These are phyloP conservation scores for Diaporthe sp. DNA, from an alignment of 2,329 filamentous ascomycete genomes.

Conservation along the genomic window DNA sequence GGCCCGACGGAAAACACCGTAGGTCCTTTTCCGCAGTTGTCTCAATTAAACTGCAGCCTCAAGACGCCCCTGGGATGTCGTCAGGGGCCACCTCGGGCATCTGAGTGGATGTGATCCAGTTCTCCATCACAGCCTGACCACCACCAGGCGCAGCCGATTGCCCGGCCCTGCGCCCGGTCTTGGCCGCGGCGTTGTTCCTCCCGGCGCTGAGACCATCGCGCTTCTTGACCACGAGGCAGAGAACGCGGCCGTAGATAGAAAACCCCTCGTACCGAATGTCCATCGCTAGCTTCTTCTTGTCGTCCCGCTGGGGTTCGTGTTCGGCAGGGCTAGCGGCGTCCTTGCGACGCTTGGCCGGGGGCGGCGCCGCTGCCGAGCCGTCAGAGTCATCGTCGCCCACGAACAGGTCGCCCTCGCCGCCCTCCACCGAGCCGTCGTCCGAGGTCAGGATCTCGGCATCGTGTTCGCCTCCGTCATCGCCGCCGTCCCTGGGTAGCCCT, in stretches of 20 bases:
- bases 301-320: constrained; percentile 62
- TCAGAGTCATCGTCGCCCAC: constrained; percentile 48
- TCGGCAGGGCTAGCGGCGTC: constrained; percentile 50
- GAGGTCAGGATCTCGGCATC: constrained; percentile 45
- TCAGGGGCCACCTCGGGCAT: constrained; percentile 59
- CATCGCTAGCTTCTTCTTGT: constrained; percentile 93
- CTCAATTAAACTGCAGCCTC: constrained; percentile 24
- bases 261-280: constrained; percentile 95
- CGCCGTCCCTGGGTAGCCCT: constrained; percentile 46
- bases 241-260: constrained; percentile 91
- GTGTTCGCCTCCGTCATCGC: constrained; percentile 53
- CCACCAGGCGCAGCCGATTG: constrained; percentile 52
- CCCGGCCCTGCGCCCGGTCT: constrained; percentile 45
- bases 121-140: constrained; percentile 83
- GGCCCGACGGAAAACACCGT: not conserved
- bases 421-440: constrained; percentile 39
- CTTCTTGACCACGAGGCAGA: constrained; percentile 90
- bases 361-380: constrained; percentile 56
- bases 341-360: constrained; percentile 62
- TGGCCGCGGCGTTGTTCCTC: constrained; percentile 5
- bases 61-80: constrained; percentile 43
- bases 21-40: not conserved
- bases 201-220: constrained; percentile 58
- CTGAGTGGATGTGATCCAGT: constrained; percentile 88
- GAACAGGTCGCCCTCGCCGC: constrained; percentile 42